phyloP scores from a whole-genome alignment of 495 filamentous ascomycete genomes.

The Immersiella caudata region DNA sequence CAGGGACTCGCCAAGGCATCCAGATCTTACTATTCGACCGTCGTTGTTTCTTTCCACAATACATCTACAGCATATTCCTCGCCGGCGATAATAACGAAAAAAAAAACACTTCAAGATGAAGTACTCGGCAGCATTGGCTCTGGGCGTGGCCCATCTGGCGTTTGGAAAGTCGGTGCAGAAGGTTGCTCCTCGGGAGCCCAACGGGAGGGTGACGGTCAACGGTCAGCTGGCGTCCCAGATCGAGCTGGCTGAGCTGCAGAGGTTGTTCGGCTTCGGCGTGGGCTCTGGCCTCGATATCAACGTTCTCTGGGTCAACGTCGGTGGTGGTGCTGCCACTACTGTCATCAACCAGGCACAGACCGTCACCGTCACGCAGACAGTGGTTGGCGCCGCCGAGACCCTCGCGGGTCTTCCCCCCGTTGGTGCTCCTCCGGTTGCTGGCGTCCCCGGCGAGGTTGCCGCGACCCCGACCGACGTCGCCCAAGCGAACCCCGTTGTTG shows the following conservation, averaged over 20 bases:
- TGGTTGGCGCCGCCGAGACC: conserved; percentile 36
- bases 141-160: conserved; percentile 54
- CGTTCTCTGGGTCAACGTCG: conserved; percentile 60
- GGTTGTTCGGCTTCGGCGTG: conserved; percentile 31
- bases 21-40: conserved; percentile 18
- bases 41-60: conserved; percentile 1
- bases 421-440: conserved; percentile 24
- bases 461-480: conserved; percentile 32
- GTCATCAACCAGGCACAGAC: conserved; percentile 47
- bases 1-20: conserved; percentile 55
- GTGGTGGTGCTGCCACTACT: conserved; percentile 49
- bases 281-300: conserved; percentile 45
- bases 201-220: conserved; percentile 19
- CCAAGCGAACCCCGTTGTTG: conserved; percentile 36
- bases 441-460: conserved; percentile 21
- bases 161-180: conserved; percentile 53
- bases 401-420: conserved; percentile 13
- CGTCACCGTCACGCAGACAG: conserved; percentile 50
- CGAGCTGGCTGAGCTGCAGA: conserved; percentile 31
- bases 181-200: conserved; percentile 42
- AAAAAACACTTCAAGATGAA: conserved; percentile 53
- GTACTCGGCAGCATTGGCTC: conserved; percentile 51
- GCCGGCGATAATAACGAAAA: conserved; percentile 16
- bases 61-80: conserved; percentile 11
- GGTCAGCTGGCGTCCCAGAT: conserved; percentile 25